Conservation (phyloP, 148 eudicot genomes). For the Oxyria digyna region DNA sequence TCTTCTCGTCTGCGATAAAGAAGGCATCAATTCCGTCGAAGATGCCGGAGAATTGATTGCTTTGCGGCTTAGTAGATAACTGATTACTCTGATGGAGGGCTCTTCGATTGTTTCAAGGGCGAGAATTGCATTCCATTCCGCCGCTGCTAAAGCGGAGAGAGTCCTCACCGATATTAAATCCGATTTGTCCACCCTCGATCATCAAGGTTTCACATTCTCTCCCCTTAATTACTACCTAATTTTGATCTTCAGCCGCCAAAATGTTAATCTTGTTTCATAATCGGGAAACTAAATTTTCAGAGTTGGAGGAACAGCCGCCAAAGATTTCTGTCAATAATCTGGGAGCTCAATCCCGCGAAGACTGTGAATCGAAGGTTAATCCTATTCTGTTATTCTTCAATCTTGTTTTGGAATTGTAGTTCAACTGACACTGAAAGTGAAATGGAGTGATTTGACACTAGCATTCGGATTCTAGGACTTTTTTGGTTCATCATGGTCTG, state of each 20-base stretch:
- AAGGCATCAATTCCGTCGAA: background rate
- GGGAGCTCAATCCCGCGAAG: background rate
- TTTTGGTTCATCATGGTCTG: background rate
- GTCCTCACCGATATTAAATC: conserved; percentile 65
- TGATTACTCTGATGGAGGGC: conserved; percentile 27
- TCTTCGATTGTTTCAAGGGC: conserved; percentile 59
- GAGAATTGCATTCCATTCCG: conserved; percentile 81
- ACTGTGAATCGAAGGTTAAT: conserved; percentile 1
- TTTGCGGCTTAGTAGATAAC: background rate
- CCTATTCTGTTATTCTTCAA: background rate
- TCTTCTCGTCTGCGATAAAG: background rate
- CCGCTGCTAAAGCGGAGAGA: conserved; percentile 89
- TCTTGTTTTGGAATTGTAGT: background rate
- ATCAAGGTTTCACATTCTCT: conserved; percentile 29
- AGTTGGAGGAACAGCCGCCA: conserved; percentile 1
- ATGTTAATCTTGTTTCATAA: background rate
- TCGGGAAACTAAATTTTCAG: background rate
- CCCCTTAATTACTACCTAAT: background rate
- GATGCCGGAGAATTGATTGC: background rate
- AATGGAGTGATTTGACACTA: background rate
- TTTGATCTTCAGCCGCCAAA: background rate
- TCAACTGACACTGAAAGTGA: background rate
- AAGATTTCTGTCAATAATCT: background rate
- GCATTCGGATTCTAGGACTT: background rate
- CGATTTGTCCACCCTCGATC: conserved; percentile 30